Conservation (phyloP, 768 basidiomycete species). For the Steccherinum ochraceum region DNA sequence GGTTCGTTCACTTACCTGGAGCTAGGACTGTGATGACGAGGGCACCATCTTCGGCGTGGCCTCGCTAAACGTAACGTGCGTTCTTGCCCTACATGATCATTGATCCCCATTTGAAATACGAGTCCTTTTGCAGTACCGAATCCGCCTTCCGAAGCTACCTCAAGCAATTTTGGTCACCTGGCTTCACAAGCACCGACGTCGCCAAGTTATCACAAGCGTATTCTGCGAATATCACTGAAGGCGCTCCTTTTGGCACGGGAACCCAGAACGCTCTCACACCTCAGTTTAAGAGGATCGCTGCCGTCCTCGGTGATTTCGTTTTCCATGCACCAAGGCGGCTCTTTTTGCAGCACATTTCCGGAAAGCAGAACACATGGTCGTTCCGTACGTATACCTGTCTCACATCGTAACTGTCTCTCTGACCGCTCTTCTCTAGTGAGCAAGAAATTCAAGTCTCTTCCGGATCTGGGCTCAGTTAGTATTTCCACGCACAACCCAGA, state of each 20-base stretch:
- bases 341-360: constrained; percentile 16
- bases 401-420: no score
- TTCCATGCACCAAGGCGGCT: constrained; percentile 23
- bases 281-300: constrained; percentile 24
- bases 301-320: constrained; percentile 20
- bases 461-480: constrained; percentile 5
- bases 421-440: constrained; percentile 5
- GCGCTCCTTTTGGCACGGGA: constrained; percentile 51
- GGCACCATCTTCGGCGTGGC: constrained; percentile 36
- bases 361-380: constrained; percentile 15
- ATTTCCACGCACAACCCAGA: not conserved
- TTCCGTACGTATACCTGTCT: constrained; percentile 15
- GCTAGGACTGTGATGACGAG: constrained; percentile 43
- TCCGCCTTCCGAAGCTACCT: constrained; percentile 17
- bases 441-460: constrained; percentile 6
- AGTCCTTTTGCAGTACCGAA: constrained; percentile 14
- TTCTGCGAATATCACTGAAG: constrained; percentile 29
- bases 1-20: no score
- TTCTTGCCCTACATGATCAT: not conserved
- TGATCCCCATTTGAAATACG: no score
- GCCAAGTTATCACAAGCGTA: constrained; percentile 16
- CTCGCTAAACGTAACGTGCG: constrained; percentile 24
- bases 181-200: no score
- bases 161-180: no score
- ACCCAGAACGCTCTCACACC: constrained; percentile 39